Percentiles rank a stretch among this genome's conserved stretches.
Conservation (phyloP, 2,329 filamentous ascomycete genomes). For the Hansfordia pulvinata region DNA sequence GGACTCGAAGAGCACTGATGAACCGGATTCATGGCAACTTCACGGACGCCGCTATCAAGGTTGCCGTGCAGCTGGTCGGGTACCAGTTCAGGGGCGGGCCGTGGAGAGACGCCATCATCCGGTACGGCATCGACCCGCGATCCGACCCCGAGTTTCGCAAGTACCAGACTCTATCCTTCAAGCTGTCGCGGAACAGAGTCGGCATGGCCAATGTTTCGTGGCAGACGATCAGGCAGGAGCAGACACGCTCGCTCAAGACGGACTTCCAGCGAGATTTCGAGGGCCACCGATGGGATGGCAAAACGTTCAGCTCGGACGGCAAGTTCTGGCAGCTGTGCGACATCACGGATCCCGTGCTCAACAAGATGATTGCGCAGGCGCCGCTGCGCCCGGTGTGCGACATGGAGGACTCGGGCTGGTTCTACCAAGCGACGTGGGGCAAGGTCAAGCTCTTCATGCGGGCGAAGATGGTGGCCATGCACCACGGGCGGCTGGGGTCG, state of each 20-base stretch:
- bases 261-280: conserved; percentile 26
- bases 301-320: conserved; percentile 60
- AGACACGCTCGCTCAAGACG: conserved; percentile 23
- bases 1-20: conserved; percentile 70
- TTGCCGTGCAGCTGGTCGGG: conserved; percentile 69
- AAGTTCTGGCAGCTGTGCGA: conserved; percentile 95
- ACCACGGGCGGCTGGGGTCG: conserved; percentile 36
- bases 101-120: conserved; percentile 78
- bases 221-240: conserved; percentile 32
- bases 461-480: conserved; percentile 62
- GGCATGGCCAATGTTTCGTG: conserved; percentile 32
- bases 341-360: conserved; percentile 67
- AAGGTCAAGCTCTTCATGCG: conserved; percentile 84
- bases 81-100: conserved; percentile 91
- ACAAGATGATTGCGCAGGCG: conserved; percentile 48
- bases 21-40: conserved; percentile 50
- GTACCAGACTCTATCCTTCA: conserved; percentile 86
- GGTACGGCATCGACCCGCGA: conserved; percentile 77
- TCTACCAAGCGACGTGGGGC: conserved; percentile 63
- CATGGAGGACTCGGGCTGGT: conserved; percentile 63
- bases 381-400: conserved; percentile 47
- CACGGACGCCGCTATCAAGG: conserved; percentile 48
- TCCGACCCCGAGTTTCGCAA: conserved; percentile 60
- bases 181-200: conserved; percentile 42
- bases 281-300: conserved; percentile 74